Base-by-base conservation (phyloP, 2,329 filamentous ascomycete genomes). In the Huntiella omanensis region DNA sequence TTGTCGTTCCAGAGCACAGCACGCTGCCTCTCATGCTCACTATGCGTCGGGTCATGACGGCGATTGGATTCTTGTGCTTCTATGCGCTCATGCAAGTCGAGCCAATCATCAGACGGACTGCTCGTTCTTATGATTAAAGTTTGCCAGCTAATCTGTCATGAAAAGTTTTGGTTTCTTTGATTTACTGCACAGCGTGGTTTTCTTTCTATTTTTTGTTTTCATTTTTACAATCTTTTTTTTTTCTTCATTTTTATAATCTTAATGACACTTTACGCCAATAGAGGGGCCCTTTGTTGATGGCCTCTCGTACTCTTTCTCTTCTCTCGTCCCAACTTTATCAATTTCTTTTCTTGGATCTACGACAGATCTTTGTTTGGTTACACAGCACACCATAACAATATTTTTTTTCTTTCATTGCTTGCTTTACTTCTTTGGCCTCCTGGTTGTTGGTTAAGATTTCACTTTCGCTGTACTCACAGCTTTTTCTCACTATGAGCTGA, bases 41-140 rank as follows among this genome's bases (percentile, higher is more conserved):
- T 4, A 47, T 50, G 48, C 48, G 44, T 15, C 40, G 48, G 40
- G 17, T 50, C 7, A 43, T 50, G 39, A 45, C 48, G 15, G 48
- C 48, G 3, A 35, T 50, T 5, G 48, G 48, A 2, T 47, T 50
- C 33, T 41, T 50, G 44, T 50, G 48, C 35, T 28, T 50, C 4
- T 50, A 50, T 37, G 48, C 48, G 10, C n/a, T 50, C 12, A 50
- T 50, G 48, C 48, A 50, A 41, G 43, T 50, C 40, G 48, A 50
- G 44, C 48, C 48, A 33, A 41, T 50, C n/a, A 35, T 50, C 35
- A 50, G 44, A 50, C 44, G 48, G 40, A 40, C 48, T 10, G 48
- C 39, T 11, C 48, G 48, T 15, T 44, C 48, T 6, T 50, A 50
- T 40, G 48, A 44, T 19, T 50, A 50, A 50, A 34, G 33, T 34